Conservation (phyloP, 768 basidiomycete species). For the Mycena pura region DNA sequence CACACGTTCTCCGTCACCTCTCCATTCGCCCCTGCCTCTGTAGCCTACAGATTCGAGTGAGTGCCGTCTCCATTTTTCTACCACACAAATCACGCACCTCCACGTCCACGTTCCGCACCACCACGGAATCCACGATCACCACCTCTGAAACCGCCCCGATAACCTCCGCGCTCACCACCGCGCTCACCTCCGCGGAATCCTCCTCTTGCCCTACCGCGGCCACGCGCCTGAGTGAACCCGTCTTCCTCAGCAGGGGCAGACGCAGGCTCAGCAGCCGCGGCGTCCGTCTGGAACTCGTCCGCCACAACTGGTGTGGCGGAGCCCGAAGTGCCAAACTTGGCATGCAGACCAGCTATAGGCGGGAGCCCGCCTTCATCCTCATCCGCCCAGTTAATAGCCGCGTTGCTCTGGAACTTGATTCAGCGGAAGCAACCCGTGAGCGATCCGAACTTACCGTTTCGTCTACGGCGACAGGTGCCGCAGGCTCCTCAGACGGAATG, state of each 20-base stretch:
- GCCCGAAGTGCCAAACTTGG: constrained; percentile 77
- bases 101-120: constrained; percentile 38
- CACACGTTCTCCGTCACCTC: constrained; percentile 51
- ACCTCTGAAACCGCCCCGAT: constrained; percentile 49
- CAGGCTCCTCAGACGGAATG: constrained; percentile 25
- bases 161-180: constrained; percentile 29
- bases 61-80: too few species aligned
- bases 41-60: too few species aligned
- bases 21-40: constrained; percentile 51
- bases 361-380: constrained; percentile 83
- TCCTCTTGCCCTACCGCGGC: constrained; percentile 52
- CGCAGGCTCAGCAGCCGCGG: constrained; percentile 7
- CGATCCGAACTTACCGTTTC: constrained; percentile 25
- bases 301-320: constrained; percentile 65
- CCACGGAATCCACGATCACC: constrained; percentile 38
- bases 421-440: background rate
- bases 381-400: constrained; percentile 81
- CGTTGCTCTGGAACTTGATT: constrained; percentile 32
- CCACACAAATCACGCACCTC: constrained; percentile 24
- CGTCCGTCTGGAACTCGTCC: constrained; percentile 39
- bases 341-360: constrained; percentile 77
- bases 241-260: constrained; percentile 56
- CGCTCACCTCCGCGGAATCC: constrained; percentile 38
- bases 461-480: constrained; percentile 7
- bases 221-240: constrained; percentile 62